These are phyloP conservation scores for Quercus mongolica DNA, from an alignment of 306 rosid species.

Conservation along the genomic window DNA sequence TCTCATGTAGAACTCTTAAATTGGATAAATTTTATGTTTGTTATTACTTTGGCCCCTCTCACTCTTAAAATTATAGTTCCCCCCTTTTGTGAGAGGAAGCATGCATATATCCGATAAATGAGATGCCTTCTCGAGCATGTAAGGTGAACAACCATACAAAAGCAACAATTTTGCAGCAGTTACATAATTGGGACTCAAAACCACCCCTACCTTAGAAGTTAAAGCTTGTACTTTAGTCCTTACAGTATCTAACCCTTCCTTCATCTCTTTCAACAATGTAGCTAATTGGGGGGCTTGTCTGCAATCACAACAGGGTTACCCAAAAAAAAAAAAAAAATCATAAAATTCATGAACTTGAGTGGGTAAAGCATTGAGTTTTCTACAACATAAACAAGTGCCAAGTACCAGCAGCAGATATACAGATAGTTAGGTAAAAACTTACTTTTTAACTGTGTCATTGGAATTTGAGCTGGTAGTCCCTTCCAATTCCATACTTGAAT, in stretches of 20 bases:
- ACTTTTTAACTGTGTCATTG: too few relatives aligned
- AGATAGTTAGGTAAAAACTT: too few relatives aligned
- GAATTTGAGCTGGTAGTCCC: too few relatives aligned
- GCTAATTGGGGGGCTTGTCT: conserved; percentile 63
- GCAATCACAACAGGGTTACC: background rate
- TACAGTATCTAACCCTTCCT: conserved; percentile 66
- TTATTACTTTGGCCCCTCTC: too few relatives aligned
- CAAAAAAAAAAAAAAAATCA: background rate
- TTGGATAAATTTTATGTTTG: too few relatives aligned
- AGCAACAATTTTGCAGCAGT: background rate
- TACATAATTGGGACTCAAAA: background rate
- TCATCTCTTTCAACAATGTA: conserved; percentile 75
- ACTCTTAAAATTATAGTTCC: too few relatives aligned
- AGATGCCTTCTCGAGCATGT: background rate
- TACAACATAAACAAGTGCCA: background rate
- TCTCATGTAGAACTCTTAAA: too few relatives aligned
- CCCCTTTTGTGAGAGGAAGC: too few relatives aligned
- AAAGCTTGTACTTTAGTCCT: conserved; percentile 59
- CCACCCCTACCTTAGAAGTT: conserved; percentile 54
- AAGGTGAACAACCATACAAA: background rate
- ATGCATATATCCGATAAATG: too few relatives aligned
- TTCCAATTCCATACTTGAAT: too few relatives aligned
- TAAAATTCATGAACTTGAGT: background rate
- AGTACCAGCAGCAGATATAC: background rate
- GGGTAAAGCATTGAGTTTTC: background rate